Evolutionary conservation across 176 grass and related monocot species (phyloP).

Genomic region (Bromus sterilis): DNA sequence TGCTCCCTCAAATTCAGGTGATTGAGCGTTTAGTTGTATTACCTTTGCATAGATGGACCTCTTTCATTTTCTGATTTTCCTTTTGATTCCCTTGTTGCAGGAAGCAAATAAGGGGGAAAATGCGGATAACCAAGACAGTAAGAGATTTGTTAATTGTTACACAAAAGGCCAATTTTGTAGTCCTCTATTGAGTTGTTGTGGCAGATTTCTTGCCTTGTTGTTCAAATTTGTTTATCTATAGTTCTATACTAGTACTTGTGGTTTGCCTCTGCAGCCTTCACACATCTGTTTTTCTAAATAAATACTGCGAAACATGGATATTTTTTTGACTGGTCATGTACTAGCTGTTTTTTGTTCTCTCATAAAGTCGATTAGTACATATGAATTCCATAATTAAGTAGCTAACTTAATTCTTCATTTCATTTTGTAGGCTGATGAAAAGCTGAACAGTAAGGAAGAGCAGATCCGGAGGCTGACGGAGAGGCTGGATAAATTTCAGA

Average conservation of each 20-base stretch:
- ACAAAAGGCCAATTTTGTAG: background rate
- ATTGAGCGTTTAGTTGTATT: background rate
- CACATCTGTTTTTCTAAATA: too few species aligned
- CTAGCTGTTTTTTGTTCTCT: background rate
- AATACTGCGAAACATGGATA: too few species aligned
- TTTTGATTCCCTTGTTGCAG: background rate
- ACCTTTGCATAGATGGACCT: background rate
- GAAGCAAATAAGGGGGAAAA: conserved; percentile 29
- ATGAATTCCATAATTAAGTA: background rate
- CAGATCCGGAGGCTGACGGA: background rate
- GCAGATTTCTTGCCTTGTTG: background rate
- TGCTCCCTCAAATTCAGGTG: conserved; percentile 55
- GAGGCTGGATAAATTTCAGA: background rate
- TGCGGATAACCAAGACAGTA: conserved; percentile 50
- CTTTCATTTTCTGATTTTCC: background rate
- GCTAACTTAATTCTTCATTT: background rate
- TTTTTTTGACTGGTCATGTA: too few species aligned
- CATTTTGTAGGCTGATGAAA: background rate
- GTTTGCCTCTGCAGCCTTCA: too few species aligned
- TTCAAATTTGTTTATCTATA: background rate
- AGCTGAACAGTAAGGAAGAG: background rate
- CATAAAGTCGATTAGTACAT: background rate
- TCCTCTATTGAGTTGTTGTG: background rate
- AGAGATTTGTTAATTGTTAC: background rate
- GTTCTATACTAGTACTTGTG: background rate